phyloP scores from a whole-genome alignment of 768 basidiomycete genomes.

The Amylocystis lapponica region DNA sequence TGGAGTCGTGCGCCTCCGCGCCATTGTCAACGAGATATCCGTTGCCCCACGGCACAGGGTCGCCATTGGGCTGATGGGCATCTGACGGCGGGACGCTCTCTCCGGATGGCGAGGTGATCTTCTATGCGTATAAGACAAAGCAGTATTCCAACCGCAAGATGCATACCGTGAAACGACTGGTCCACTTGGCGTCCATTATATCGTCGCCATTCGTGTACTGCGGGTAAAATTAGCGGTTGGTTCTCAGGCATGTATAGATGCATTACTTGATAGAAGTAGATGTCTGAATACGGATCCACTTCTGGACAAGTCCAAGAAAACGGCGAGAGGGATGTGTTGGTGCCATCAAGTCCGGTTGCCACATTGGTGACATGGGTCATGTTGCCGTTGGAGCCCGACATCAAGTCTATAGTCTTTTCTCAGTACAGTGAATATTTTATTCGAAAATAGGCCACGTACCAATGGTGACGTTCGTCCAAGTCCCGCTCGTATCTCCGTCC shows the following conservation, averaged over 20 bases:
- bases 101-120: slow-evolving; percentile 32
- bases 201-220: slow-evolving; percentile 28
- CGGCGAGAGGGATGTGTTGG: slow-evolving; percentile 24
- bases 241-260: too few relatives aligned
- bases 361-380: slow-evolving; percentile 30
- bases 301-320: slow-evolving; percentile 33
- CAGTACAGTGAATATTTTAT: too few relatives aligned
- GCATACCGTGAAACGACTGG: slow-evolving; percentile 34
- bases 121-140: background rate
- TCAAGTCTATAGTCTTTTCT: slow-evolving; percentile 28
- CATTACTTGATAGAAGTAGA: slow-evolving; percentile 37
- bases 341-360: slow-evolving; percentile 26
- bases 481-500: slow-evolving; percentile 23
- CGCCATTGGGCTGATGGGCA: slow-evolving; percentile 29
- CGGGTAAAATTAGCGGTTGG: background rate
- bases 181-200: slow-evolving; percentile 25
- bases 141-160: background rate
- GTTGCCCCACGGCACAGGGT: slow-evolving; percentile 32
- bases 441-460: slow-evolving; percentile 19
- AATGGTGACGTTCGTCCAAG: slow-evolving; percentile 34
- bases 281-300: slow-evolving; percentile 31
- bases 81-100: slow-evolving; percentile 21
- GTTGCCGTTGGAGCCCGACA: slow-evolving; percentile 34
- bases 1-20: background rate
- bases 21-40: slow-evolving; percentile 16